Conservation (phyloP, 306 rosid genomes). For the Vigna hirtella region DNA sequence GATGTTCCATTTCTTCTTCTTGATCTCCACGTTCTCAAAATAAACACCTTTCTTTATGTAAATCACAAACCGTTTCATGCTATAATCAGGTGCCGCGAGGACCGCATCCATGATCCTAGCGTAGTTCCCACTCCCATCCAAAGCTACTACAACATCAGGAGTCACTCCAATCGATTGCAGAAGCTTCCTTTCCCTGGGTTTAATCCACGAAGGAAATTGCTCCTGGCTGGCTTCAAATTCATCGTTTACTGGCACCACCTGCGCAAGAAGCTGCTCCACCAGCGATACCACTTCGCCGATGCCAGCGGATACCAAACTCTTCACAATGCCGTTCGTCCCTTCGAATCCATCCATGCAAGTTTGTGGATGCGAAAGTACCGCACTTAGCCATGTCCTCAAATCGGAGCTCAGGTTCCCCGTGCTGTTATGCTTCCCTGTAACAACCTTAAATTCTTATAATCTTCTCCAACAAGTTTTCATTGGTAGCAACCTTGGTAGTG, state of each 20-base stretch:
- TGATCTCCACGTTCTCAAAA: constrained; percentile 76
- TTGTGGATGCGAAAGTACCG: constrained; percentile 67
- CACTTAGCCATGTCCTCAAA: constrained; percentile 90
- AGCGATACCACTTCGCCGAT: constrained; percentile 57
- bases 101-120: constrained; percentile 70
- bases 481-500: not conserved
- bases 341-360: constrained; percentile 88
- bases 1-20: constrained; percentile 92
- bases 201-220: constrained; percentile 69
- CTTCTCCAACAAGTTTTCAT: too few species aligned
- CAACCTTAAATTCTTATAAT: not conserved
- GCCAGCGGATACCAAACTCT: constrained; percentile 52
- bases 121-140: constrained; percentile 81
- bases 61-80: constrained; percentile 71
- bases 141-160: constrained; percentile 67
- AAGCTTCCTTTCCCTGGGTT: constrained; percentile 54
- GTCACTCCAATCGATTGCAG: constrained; percentile 49
- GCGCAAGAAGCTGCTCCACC: constrained; percentile 57
- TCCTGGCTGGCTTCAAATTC: not conserved
- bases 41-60: constrained; percentile 75
- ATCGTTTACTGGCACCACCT: constrained; percentile 50
- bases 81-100: constrained; percentile 75
- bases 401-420: constrained; percentile 78
- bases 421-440: constrained; percentile 63
- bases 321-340: constrained; percentile 67